These are phyloP conservation scores for Aspergillus tubingensis DNA, from an alignment of 2,329 filamentous ascomycete species.

Conservation along the genomic window DNA sequence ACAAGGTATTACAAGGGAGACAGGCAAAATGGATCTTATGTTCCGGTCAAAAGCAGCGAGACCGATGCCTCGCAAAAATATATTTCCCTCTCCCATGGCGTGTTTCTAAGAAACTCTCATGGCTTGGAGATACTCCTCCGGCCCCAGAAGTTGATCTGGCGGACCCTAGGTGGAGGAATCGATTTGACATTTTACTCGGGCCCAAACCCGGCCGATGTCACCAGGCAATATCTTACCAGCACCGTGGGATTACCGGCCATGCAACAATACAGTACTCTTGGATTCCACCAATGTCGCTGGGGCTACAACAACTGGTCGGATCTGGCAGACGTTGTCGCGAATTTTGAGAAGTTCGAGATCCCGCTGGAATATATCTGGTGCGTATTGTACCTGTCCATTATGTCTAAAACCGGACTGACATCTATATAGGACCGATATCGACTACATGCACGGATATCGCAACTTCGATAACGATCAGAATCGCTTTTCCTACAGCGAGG, in stretches of 20 bases:
- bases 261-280: constrained; percentile 80
- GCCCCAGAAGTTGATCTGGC: constrained; percentile 68
- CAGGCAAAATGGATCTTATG: constrained; percentile 48
- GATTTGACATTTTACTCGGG: constrained; percentile 81
- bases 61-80: constrained; percentile 58
- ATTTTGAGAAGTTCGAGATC: constrained; percentile 57
- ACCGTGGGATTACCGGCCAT: constrained; percentile 71
- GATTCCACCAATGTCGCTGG: constrained; percentile 82
- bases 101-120: constrained; percentile 76
- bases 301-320: constrained; percentile 75
- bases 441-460: constrained; percentile 63
- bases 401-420: not conserved
- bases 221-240: constrained; percentile 67
- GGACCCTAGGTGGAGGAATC: constrained; percentile 72
- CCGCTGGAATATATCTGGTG: constrained; percentile 56
- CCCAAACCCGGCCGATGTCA: constrained; percentile 67
- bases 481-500: constrained; percentile 53
- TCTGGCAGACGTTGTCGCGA: constrained; percentile 59
- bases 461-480: constrained; percentile 60
- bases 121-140: constrained; percentile 71
- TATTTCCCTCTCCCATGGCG: constrained; percentile 70
- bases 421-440: constrained; percentile 45
- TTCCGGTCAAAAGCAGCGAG: constrained; percentile 57
- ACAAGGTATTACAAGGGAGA: constrained; percentile 70
- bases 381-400: not conserved